Conservation (phyloP, 176 grass and related monocot genomes). For the Zoysia pacifica region DNA sequence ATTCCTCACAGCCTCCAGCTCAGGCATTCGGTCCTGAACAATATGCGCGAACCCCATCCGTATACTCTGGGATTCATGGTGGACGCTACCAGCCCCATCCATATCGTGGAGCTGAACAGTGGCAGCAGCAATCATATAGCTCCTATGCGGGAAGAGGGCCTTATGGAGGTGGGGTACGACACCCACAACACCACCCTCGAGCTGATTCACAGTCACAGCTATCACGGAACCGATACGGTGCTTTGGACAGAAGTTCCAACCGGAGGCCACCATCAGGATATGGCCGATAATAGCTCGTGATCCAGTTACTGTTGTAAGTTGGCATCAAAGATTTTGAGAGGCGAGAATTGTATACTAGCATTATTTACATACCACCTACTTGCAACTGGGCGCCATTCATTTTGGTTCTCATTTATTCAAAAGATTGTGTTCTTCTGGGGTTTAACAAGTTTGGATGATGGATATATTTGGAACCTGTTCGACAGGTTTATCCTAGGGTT, state of each 20-base stretch:
- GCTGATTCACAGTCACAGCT: conserved; percentile 29
- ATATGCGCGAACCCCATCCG: conserved; percentile 43
- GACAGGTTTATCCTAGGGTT: conserved; percentile 21
- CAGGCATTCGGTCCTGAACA: conserved; percentile 40
- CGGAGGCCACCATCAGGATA: conserved; percentile 50
- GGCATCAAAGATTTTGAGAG: conserved; percentile 12
- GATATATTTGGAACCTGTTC: background rate
- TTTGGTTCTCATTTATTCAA: background rate
- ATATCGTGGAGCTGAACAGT: conserved; percentile 37
- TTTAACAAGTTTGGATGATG: background rate
- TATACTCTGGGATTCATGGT: conserved; percentile 29
- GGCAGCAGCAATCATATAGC: conserved; percentile 37
- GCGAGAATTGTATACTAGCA: conserved; percentile 38
- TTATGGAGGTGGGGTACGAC: conserved; percentile 30
- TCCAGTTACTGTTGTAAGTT: background rate
- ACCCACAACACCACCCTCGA: background rate
- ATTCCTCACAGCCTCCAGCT: conserved; percentile 44
- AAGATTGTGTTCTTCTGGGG: background rate
- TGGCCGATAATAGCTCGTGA: conserved; percentile 20
- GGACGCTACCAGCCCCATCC: conserved; percentile 39
- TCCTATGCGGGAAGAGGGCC: conserved; percentile 35
- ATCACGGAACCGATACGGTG: conserved; percentile 43
- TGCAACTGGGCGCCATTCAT: conserved; percentile 24
- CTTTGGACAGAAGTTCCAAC: conserved; percentile 46
- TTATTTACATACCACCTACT: conserved; percentile 7